These are phyloP conservation scores for Hirschioporus abietinus DNA, from an alignment of 768 basidiomycete species.

Conservation along the genomic window DNA sequence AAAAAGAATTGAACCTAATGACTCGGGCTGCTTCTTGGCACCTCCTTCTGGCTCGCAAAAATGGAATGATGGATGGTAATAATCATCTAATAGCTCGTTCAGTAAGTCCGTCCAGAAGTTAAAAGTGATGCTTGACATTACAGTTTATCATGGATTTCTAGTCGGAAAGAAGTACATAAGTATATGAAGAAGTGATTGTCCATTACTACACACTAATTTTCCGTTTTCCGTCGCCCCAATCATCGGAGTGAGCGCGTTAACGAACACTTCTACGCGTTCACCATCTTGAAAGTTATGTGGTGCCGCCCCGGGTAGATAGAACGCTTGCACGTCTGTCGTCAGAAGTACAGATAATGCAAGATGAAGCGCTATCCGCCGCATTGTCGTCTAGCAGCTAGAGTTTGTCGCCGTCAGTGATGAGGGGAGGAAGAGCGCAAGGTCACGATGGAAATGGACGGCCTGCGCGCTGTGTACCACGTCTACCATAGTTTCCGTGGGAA, in stretches of 20 bases:
- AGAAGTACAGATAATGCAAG: constrained; percentile 13
- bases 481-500: neutral
- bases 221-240: constrained; percentile 58
- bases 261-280: constrained; percentile 73
- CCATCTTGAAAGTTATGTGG: constrained; percentile 74
- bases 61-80: constrained; percentile 80
- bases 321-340: constrained; percentile 40
- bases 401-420: neutral
- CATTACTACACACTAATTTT: constrained; percentile 55
- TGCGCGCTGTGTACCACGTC: neutral
- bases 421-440: neutral
- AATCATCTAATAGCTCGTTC: constrained; percentile 62
- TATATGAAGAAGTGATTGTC: neutral
- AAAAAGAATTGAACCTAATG: constrained; percentile 90
- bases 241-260: constrained; percentile 90
- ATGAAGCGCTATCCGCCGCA: neutral
- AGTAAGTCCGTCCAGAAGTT: constrained; percentile 1
- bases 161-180: neutral
- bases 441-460: neutral
- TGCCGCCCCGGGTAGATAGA: constrained; percentile 87
- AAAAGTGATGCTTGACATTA: constrained; percentile 27
- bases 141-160: constrained; percentile 92
- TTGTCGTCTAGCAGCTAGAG: neutral
- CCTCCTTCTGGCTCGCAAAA: constrained; percentile 83
- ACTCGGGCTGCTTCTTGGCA: constrained; percentile 71